These are phyloP conservation scores for Tetrapyrgos nigripes DNA, from an alignment of 1,284 basidiomycete genomes.

Conservation along the genomic window DNA sequence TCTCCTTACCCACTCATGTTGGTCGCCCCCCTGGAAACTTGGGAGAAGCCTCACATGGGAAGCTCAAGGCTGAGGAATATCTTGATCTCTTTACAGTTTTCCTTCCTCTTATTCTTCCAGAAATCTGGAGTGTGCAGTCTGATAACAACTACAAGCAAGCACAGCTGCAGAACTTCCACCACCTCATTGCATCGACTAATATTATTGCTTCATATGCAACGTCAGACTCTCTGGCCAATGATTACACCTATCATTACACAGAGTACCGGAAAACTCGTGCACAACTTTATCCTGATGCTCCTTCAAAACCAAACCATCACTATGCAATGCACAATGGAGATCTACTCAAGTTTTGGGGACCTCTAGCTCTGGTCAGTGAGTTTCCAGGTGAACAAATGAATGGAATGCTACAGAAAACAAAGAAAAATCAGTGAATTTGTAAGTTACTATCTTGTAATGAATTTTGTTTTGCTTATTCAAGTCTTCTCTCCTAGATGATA, in stretches of 20 bases:
- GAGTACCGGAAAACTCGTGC: conserved; percentile 28
- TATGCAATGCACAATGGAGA: conserved; percentile 40
- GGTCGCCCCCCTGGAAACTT: conserved; percentile 38
- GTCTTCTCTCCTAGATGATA: conserved; percentile 17
- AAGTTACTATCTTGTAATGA: neutral
- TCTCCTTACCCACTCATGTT: conserved; percentile 35
- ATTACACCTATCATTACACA: conserved; percentile 11
- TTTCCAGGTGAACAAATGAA: conserved; percentile 38
- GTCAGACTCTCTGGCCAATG: conserved; percentile 32
- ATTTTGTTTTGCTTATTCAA: neutral
- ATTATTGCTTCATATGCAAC: conserved; percentile 33
- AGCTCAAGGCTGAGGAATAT: conserved; percentile 41
- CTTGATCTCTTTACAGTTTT: conserved; percentile 34
- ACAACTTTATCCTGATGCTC: conserved; percentile 30
- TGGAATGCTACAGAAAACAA: conserved; percentile 36
- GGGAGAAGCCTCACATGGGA: conserved; percentile 40
- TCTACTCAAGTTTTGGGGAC: conserved; percentile 39
- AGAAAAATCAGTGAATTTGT: conserved; percentile 37
- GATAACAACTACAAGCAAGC: neutral
- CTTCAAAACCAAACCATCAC: conserved; percentile 40
- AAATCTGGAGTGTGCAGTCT: conserved; percentile 10
- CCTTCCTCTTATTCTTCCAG: conserved; percentile 38
- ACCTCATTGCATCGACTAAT: conserved; percentile 34
- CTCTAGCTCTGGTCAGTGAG: conserved; percentile 32
- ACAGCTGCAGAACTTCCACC: conserved; percentile 31